Evolutionary conservation across 2,329 filamentous ascomycete genomes (phyloP).

Genomic region (Ceratocystis albifundus): DNA sequence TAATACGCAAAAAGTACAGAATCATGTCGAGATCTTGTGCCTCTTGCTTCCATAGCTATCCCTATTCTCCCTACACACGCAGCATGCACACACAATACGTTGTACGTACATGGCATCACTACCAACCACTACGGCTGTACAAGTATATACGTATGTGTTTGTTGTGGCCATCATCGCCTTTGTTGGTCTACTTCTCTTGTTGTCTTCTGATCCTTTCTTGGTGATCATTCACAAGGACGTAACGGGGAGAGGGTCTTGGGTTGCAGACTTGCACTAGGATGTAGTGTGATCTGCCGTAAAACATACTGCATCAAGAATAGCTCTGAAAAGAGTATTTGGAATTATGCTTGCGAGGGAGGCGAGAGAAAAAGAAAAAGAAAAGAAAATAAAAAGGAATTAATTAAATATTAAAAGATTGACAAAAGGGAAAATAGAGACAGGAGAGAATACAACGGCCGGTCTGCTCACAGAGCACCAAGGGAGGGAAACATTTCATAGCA

Average conservation of each 20-base stretch:
- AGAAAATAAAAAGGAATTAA: too few species aligned
- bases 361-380: too few species aligned
- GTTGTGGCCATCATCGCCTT: too few species aligned
- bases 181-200: not conserved
- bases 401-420: not conserved
- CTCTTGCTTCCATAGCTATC: not conserved
- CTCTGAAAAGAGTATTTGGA: not conserved
- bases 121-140: too few species aligned
- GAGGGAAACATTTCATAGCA: not conserved
- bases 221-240: not conserved
- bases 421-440: not conserved
- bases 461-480: not conserved
- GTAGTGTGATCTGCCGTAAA: slow-evolving; percentile 10
- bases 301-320: not conserved
- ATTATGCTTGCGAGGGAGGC: not conserved
- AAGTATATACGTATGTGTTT: too few species aligned
- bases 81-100: too few species aligned
- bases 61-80: not conserved
- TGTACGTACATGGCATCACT: too few species aligned
- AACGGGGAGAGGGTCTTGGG: not conserved
- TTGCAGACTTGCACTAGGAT: slow-evolving; percentile 9
- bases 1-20: too few species aligned
- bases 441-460: not conserved
- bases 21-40: not conserved
- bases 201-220: not conserved